These are phyloP conservation scores for Aspergillus persii DNA, from an alignment of 2,329 filamentous ascomycete species.

Conservation along the genomic window DNA sequence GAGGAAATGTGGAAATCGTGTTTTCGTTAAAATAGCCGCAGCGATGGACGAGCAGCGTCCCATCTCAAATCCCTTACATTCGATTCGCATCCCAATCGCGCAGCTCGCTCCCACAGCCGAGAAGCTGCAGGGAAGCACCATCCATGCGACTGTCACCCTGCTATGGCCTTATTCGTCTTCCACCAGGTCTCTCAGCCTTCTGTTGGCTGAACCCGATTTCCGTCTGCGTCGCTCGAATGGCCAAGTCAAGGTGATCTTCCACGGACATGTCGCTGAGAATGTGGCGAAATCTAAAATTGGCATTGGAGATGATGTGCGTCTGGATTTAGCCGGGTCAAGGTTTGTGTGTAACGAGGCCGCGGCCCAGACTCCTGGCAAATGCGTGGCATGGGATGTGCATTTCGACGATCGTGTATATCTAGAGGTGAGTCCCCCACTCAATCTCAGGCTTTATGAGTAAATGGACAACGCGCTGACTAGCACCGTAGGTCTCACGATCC, in stretches of 20 bases:
- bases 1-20: slow-evolving; percentile 11
- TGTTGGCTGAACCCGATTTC: slow-evolving; percentile 82
- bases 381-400: slow-evolving; percentile 57
- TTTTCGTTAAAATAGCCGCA: slow-evolving; percentile 15
- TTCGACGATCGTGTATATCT: slow-evolving; percentile 41
- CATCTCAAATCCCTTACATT: slow-evolving; percentile 21
- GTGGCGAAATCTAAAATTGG: slow-evolving; percentile 67
- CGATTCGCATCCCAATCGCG: slow-evolving; percentile 38
- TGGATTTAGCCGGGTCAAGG: slow-evolving; percentile 67
- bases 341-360: slow-evolving; percentile 59
- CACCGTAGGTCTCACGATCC: slow-evolving; percentile 25
- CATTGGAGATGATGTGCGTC: slow-evolving; percentile 71
- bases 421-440: slow-evolving; percentile 25
- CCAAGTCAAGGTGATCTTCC: slow-evolving; percentile 76
- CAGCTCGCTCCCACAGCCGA: slow-evolving; percentile 39
- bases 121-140: slow-evolving; percentile 24
- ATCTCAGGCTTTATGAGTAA: not conserved
- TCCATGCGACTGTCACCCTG: slow-evolving; percentile 75
- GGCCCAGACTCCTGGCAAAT: slow-evolving; percentile 55
- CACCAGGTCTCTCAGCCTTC: slow-evolving; percentile 69
- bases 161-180: slow-evolving; percentile 89
- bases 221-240: slow-evolving; percentile 73
- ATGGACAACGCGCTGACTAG: not conserved
- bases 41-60: slow-evolving; percentile 30
- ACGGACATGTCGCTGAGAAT: slow-evolving; percentile 66